Evolutionary conservation across 2,329 filamentous ascomycete genomes (phyloP).

Genomic region (Whalleya microplaca): DNA sequence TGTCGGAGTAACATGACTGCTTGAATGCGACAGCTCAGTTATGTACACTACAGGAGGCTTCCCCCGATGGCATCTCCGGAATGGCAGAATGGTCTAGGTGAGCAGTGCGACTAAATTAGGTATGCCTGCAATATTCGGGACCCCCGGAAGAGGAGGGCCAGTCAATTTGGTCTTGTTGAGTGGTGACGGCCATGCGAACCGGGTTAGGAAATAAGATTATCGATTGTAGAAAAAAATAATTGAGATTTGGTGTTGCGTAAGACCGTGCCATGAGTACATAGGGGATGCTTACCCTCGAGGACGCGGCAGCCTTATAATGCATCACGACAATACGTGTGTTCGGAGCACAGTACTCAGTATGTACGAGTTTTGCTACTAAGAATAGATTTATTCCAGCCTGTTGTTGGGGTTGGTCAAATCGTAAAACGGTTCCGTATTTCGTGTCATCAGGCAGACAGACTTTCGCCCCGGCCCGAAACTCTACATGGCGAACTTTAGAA

Average conservation of each 20-base stretch:
- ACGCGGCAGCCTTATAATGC: constrained; percentile 5
- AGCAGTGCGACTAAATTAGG: no score
- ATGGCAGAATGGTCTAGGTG: no score
- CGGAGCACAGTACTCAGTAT: background rate
- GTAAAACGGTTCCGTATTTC: background rate
- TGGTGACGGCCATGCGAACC: background rate
- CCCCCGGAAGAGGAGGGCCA: background rate
- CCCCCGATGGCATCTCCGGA: no score
- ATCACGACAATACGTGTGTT: background rate
- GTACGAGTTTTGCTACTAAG: constrained; percentile 15
- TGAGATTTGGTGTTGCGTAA: constrained; percentile 1
- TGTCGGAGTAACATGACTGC: no score
- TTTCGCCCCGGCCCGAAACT: constrained; percentile 19
- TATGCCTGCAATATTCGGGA: background rate
- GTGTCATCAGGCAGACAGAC: constrained; percentile 1
- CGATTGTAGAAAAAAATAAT: background rate
- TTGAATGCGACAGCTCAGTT: no score
- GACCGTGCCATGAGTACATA: background rate
- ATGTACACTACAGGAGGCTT: background rate
- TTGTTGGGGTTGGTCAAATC: background rate
- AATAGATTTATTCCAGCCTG: constrained; percentile 11
- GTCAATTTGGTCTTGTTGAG: background rate
- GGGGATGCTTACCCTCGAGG: background rate
- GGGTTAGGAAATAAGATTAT: background rate
- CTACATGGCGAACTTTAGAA: background rate